These are phyloP conservation scores for Macrophomina pseudophaseolina DNA, from an alignment of 2,329 filamentous ascomycete species.

Conservation along the genomic window DNA sequence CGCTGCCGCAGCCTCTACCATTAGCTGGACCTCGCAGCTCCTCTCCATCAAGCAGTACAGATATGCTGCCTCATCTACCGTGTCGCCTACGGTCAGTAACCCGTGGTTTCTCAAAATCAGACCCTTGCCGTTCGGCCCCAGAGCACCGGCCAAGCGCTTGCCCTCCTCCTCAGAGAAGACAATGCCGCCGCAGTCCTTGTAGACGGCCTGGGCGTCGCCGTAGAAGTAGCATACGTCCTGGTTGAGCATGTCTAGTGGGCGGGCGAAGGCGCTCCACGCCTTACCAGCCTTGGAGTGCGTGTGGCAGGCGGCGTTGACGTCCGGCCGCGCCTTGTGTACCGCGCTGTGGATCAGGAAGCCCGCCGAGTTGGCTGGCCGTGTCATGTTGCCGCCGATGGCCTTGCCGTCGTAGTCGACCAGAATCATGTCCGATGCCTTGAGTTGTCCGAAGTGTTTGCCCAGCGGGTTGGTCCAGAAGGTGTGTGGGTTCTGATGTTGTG, in stretches of 20 bases:
- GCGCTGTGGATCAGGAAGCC: conserved; percentile 74
- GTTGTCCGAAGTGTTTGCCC: conserved; percentile 67
- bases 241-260: conserved; percentile 71
- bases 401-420: conserved; percentile 68
- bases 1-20: conserved; percentile 69
- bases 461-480: conserved; percentile 74
- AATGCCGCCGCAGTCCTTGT: conserved; percentile 67
- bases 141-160: conserved; percentile 64
- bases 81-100: conserved; percentile 70
- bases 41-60: conserved; percentile 72
- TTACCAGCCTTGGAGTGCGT: conserved; percentile 70
- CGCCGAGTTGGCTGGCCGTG: conserved; percentile 66
- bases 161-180: conserved; percentile 70
- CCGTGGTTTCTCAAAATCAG: conserved; percentile 75
- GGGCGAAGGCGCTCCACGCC: conserved; percentile 70
- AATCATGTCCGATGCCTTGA: conserved; percentile 71
- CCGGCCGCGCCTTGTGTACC: conserved; percentile 68
- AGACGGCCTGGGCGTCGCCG: conserved; percentile 66
- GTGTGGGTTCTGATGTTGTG: conserved; percentile 46
- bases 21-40: conserved; percentile 70
- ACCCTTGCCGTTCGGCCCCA: conserved; percentile 66
- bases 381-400: conserved; percentile 66
- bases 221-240: conserved; percentile 71
- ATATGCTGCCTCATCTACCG: conserved; percentile 76
- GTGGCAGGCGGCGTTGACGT: conserved; percentile 72